A percentile compares a stretch with the other conserved stretches of the same genome.
These are phyloP conservation scores for Xylaria sp. DNA, from an alignment of 2,329 filamentous ascomycete genomes.

Conservation along the genomic window DNA sequence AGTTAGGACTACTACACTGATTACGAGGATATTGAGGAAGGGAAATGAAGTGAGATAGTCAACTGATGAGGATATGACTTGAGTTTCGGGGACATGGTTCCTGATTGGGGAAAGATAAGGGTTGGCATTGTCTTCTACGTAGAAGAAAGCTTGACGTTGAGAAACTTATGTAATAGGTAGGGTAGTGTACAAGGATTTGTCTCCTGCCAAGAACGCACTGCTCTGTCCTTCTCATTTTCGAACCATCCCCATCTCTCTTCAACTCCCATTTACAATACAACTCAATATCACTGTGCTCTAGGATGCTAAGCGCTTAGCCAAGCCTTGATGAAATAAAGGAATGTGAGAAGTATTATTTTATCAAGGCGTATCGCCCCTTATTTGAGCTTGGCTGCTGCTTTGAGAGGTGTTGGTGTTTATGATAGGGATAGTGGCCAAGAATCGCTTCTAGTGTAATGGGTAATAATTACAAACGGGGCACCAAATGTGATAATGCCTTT, in stretches of 20 bases:
- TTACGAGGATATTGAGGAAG: background rate
- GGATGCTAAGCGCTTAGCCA: constrained; percentile 20
- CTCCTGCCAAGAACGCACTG: constrained; percentile 32
- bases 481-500: background rate
- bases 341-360: background rate
- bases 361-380: constrained; percentile 1
- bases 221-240: constrained; percentile 20
- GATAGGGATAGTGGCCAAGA: background rate
- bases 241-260: constrained; percentile 11
- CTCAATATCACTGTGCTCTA: constrained; percentile 1
- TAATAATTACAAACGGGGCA: background rate
- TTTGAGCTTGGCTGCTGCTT: background rate
- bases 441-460: background rate
- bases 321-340: background rate
- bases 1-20: background rate
- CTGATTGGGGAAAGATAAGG: background rate
- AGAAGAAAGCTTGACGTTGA: constrained; percentile 9
- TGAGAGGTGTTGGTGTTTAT: background rate
- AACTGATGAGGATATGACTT: background rate
- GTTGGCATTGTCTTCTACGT: background rate
- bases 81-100: background rate
- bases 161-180: constrained; percentile 28
- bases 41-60: background rate
- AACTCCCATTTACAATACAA: background rate
- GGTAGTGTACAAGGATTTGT: constrained; percentile 14